These are phyloP conservation scores for Penicillium sp. DNA, from an alignment of 2,329 filamentous ascomycete species.

Conservation along the genomic window DNA sequence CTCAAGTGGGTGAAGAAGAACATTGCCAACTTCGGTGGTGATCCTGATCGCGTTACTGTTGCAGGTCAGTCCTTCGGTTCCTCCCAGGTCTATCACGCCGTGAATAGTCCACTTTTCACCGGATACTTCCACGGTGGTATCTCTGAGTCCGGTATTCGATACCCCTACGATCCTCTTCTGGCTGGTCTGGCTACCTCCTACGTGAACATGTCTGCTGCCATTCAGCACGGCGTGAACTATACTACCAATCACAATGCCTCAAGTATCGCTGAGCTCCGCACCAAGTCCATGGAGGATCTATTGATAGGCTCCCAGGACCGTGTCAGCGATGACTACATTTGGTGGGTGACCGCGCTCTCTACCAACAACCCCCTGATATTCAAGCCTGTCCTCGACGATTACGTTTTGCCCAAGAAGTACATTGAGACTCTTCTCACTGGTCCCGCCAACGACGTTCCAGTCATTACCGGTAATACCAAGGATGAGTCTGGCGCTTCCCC, in stretches of 20 bases:
- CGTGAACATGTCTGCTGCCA: slow-evolving; percentile 27
- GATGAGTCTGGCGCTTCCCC: slow-evolving; percentile 31
- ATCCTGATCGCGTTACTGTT: slow-evolving; percentile 49
- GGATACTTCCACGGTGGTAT: slow-evolving; percentile 33
- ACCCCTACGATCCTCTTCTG: slow-evolving; percentile 28
- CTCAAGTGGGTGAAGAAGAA: slow-evolving; percentile 56
- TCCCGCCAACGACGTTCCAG: slow-evolving; percentile 35
- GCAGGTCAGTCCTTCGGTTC: slow-evolving; percentile 31
- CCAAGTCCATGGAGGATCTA: slow-evolving; percentile 24
- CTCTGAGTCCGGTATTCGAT: slow-evolving; percentile 30
- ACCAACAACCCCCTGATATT: slow-evolving; percentile 29
- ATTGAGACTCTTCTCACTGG: slow-evolving; percentile 25
- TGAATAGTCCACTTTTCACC: slow-evolving; percentile 30
- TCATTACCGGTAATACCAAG: slow-evolving; percentile 38
- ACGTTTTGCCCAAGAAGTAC: slow-evolving; percentile 28
- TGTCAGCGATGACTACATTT: slow-evolving; percentile 23
- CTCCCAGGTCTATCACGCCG: slow-evolving; percentile 30
- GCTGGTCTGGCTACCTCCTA: slow-evolving; percentile 31
- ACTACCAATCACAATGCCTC: slow-evolving; percentile 24
- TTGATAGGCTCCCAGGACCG: slow-evolving; percentile 26
- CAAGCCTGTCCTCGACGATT: slow-evolving; percentile 28
- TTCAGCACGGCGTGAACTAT: slow-evolving; percentile 27
- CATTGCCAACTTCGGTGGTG: slow-evolving; percentile 54
- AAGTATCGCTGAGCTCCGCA: slow-evolving; percentile 22
- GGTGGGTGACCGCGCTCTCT: slow-evolving; percentile 31